Conservation (phyloP, 75 land plant species). For the Cunninghamia lanceolata region DNA sequence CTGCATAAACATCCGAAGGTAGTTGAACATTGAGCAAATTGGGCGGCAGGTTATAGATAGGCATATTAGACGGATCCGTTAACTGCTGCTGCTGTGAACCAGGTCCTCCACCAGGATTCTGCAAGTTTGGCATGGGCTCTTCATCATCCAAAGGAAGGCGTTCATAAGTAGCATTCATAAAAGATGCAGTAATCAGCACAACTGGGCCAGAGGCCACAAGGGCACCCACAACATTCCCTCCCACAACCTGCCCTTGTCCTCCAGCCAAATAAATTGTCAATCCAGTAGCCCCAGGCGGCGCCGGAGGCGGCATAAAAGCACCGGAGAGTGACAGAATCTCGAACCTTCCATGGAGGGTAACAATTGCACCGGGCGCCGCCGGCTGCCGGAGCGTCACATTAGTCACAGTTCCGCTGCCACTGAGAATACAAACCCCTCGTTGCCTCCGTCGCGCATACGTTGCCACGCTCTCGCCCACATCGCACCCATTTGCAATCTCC, state of each 20-base stretch:
- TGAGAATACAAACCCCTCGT: conserved; percentile 39
- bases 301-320: conserved; percentile 49
- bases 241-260: conserved; percentile 38
- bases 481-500: conserved; percentile 42
- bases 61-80: conserved; percentile 4
- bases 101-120: conserved; percentile 7
- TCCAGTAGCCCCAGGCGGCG: conserved; percentile 26
- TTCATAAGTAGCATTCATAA: conserved; percentile 41
- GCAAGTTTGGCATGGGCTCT: conserved; percentile 22
- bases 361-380: conserved; percentile 50
- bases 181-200: conserved; percentile 36
- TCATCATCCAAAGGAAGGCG: conserved; percentile 44
- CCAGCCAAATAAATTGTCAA: conserved; percentile 31
- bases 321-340: conserved; percentile 84
- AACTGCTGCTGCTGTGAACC: conserved; percentile 8
- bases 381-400: conserved; percentile 88
- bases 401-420: conserved; percentile 63
- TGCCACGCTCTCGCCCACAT: conserved; percentile 44
- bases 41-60: conserved; percentile 2
- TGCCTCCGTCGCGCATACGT: conserved; percentile 36
- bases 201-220: conserved; percentile 41
- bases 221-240: conserved; percentile 42
- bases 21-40: conserved; percentile 5
- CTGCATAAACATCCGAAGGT: background rate
- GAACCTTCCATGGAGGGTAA: conserved; percentile 90